These are phyloP conservation scores for Boletus rubropictus DNA, from an alignment of 768 basidiomycete species.

Conservation along the genomic window DNA sequence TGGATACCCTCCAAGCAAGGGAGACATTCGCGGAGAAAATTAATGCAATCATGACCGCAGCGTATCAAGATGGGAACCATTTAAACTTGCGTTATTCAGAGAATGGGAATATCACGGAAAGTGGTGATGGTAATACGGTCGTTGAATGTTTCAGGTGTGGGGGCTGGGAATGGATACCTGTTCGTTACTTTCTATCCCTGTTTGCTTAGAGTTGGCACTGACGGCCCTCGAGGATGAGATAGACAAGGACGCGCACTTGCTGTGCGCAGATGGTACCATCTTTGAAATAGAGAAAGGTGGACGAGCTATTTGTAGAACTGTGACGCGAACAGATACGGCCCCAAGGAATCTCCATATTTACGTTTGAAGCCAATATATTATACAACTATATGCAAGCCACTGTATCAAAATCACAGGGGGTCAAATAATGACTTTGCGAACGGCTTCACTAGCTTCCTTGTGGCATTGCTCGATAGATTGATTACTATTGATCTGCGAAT, in stretches of 20 bases:
- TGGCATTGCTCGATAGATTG: slow-evolving; percentile 69
- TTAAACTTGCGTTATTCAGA: slow-evolving; percentile 51
- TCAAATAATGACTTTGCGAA: slow-evolving; percentile 43
- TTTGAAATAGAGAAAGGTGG: slow-evolving; percentile 57
- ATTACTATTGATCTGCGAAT: slow-evolving; percentile 59
- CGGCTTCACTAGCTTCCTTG: slow-evolving; percentile 46
- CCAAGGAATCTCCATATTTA: slow-evolving; percentile 42
- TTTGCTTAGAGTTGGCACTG: slow-evolving; percentile 1
- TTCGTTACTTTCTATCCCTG: slow-evolving; percentile 33
- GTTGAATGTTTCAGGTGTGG: slow-evolving; percentile 76
- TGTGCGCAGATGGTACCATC: slow-evolving; percentile 80
- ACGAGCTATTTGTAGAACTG: slow-evolving; percentile 45
- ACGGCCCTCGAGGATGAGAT: slow-evolving; percentile 42
- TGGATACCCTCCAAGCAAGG: slow-evolving; percentile 41
- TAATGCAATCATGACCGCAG: slow-evolving; percentile 51
- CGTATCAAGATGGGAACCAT: slow-evolving; percentile 77
- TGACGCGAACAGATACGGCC: slow-evolving; percentile 29
- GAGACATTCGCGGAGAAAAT: slow-evolving; percentile 47
- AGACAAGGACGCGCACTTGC: slow-evolving; percentile 58
- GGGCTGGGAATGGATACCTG: slow-evolving; percentile 86
- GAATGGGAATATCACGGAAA: slow-evolving; percentile 36
- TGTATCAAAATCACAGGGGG: neutral
- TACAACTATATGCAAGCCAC: neutral
- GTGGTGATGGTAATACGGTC: slow-evolving; percentile 47
- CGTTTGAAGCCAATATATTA: slow-evolving; percentile 25